phyloP scores from a whole-genome alignment of 148 eudicot genomes.

The Beta vulgaris region DNA sequence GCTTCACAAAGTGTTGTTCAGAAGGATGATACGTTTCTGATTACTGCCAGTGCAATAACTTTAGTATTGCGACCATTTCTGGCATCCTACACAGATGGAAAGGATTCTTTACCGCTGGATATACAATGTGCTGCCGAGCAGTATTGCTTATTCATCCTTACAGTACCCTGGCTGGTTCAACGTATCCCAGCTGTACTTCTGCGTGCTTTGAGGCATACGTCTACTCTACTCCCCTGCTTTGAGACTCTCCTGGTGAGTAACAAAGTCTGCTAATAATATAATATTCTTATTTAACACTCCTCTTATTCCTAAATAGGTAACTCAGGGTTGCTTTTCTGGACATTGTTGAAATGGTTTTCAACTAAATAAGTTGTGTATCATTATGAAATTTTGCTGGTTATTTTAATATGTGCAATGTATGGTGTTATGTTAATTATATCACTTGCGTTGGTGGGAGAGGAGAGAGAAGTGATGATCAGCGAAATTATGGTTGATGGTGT shows the following conservation, averaged over 20 bases:
- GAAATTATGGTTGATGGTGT: background rate
- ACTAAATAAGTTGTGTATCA: background rate
- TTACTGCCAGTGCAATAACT: constrained; percentile 84
- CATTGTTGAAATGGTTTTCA: background rate
- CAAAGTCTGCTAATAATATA: background rate
- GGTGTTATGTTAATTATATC: background rate
- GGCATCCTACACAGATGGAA: constrained; percentile 27
- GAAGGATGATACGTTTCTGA: constrained; percentile 69
- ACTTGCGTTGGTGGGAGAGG: background rate
- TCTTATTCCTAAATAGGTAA: background rate
- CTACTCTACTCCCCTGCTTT: constrained; percentile 72
- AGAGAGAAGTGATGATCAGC: background rate
- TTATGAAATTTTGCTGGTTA: no score
- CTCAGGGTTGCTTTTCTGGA: background rate
- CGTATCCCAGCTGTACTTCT: constrained; percentile 68
- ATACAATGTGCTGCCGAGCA: constrained; percentile 61
- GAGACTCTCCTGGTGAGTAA: constrained; percentile 74
- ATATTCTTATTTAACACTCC: background rate
- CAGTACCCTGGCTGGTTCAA: constrained; percentile 84
- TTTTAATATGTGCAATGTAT: no score
- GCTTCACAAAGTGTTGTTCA: constrained; percentile 37
- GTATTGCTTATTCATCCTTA: constrained; percentile 59
- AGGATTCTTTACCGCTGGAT: constrained; percentile 31
- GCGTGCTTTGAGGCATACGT: constrained; percentile 75
- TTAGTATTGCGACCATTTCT: constrained; percentile 78